Evolutionary conservation across 371 early-diverging fungal genomes (phyloP), one percentile per base, ranked within the genome.

Genomic region (Mucor velutinosus): DNA sequence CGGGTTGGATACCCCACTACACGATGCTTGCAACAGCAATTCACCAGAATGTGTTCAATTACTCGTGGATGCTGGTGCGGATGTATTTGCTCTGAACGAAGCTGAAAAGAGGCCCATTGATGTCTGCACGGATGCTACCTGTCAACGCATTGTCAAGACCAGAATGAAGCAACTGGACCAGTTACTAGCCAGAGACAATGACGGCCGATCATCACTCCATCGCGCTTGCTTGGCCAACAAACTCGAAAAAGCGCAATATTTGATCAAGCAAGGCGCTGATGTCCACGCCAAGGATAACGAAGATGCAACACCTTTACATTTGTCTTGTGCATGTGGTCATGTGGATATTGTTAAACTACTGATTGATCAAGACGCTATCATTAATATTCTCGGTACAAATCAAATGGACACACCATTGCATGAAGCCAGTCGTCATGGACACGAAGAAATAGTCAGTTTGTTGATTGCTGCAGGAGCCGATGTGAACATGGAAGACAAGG

Each of bases 21-120:
- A 94, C 76, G 94, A 93, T 77, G 94, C 94, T 11, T 84, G 89
- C 27, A 77, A 89, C 37, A 89, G 90, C 67, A 92, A 90, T 0
- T 85, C 87, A 47, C 65, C 80, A 10, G 86, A 87, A 23, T 79
- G 82, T 62, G 89, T 90, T 5, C 76, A 85, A 58, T 61, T 87
- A 11, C 72, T 95, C 27, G 68, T 90, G 3, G 74, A 85, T 23
- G 68, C 80, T 17, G 91, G 89, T 8, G 91, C 91, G 7, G 84
- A 90, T 69, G 81, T 86, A 0, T 76, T 81, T 69, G 85, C 86
- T 14, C 67, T 86, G 53, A 89, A 92, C 60, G 77, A 79, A 21
- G 80, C 86, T 29, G 84, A 88, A 10, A 65, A 85, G 45, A 78
- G 80, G 33, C 89, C 90, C 19, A 59, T 86, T 19, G 86, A 89